These are phyloP conservation scores for Mycena leptocephala DNA, from an alignment of 768 basidiomycete species.

Conservation along the genomic window DNA sequence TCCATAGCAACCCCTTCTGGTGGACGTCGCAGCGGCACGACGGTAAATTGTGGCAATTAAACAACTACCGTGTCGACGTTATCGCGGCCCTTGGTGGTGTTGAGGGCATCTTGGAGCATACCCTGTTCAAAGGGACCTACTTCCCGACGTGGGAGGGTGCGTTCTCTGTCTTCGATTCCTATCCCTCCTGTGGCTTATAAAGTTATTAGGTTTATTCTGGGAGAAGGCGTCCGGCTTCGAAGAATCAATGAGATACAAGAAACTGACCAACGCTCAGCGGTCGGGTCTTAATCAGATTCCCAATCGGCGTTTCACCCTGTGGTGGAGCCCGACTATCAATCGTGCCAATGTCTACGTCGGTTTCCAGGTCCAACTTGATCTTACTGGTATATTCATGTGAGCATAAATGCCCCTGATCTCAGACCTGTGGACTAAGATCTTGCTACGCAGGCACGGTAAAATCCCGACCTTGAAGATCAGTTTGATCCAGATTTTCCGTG, in stretches of 20 bases:
- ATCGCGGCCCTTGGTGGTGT: slow-evolving; percentile 98
- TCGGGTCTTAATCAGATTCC: slow-evolving; percentile 98
- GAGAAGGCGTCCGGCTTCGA: slow-evolving; percentile 98
- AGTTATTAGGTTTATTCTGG: slow-evolving; percentile 87
- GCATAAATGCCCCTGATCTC: slow-evolving; percentile 32
- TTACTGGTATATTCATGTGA: slow-evolving; percentile 96
- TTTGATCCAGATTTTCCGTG: slow-evolving; percentile 99
- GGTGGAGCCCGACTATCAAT: slow-evolving; percentile 99
- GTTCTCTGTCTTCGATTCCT: slow-evolving; percentile 31
- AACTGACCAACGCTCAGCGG: slow-evolving; percentile 97
- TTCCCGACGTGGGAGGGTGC: slow-evolving; percentile 97
- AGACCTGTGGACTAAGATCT: slow-evolving; percentile 2
- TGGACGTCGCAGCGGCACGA: slow-evolving; percentile 99
- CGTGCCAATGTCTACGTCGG: slow-evolving; percentile 99
- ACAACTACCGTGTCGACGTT: slow-evolving; percentile 98
- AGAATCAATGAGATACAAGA: slow-evolving; percentile 96
- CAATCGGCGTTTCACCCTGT: slow-evolving; percentile 98
- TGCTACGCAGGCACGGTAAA: slow-evolving; percentile 87
- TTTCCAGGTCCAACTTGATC: slow-evolving; percentile 99
- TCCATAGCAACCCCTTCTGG: slow-evolving; percentile 93
- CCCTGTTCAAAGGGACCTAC: slow-evolving; percentile 97
- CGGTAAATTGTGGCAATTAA: slow-evolving; percentile 96
- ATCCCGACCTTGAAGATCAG: slow-evolving; percentile 98
- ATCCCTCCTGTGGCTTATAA: slow-evolving; percentile 20
- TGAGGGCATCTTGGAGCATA: slow-evolving; percentile 97